Percentiles rank a stretch among this genome's conserved stretches.
Evolutionary conservation across 495 filamentous ascomycete species (phyloP).

Genomic region (Penicillium coffeae): DNA sequence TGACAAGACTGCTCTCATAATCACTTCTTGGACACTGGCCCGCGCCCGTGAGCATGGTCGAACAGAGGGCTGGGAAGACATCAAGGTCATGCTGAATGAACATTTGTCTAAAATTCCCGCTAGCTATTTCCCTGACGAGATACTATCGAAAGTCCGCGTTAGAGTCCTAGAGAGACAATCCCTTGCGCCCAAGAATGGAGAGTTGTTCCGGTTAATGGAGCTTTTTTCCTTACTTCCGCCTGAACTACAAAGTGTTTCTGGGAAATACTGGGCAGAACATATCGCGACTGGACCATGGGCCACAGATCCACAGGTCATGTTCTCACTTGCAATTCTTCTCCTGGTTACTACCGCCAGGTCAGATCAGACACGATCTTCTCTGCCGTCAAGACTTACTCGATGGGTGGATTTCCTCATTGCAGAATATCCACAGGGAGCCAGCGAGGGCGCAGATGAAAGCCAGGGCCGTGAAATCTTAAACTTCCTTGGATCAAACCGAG

Average conservation of each 20-base stretch:
- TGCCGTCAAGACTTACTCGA: constrained; percentile 30
- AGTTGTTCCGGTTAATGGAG: constrained; percentile 35
- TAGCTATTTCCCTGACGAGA: constrained; percentile 28
- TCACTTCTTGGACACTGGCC: constrained; percentile 38
- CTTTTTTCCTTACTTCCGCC: constrained; percentile 29
- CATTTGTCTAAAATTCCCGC: constrained; percentile 32
- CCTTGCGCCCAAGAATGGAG: constrained; percentile 33
- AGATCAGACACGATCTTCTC: constrained; percentile 6
- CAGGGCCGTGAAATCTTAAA: background rate
- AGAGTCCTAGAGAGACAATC: constrained; percentile 37
- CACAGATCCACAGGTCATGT: constrained; percentile 18
- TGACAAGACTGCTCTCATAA: constrained; percentile 38
- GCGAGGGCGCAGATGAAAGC: constrained; percentile 16
- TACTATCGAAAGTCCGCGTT: constrained; percentile 28
- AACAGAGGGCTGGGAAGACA: constrained; percentile 29
- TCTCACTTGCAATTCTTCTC: constrained; percentile 18
- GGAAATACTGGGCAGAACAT: constrained; percentile 12
- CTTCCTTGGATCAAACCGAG: background rate
- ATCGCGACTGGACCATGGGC: background rate
- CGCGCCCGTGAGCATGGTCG: constrained; percentile 31
- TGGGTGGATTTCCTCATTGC: constrained; percentile 38
- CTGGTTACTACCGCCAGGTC: constrained; percentile 19
- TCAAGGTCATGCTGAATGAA: constrained; percentile 27
- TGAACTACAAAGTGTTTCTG: constrained; percentile 25
- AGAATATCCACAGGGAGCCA: constrained; percentile 22